Conservation (phyloP, 1,139 yeast genomes). For the Zygoascus hellenicus region DNA sequence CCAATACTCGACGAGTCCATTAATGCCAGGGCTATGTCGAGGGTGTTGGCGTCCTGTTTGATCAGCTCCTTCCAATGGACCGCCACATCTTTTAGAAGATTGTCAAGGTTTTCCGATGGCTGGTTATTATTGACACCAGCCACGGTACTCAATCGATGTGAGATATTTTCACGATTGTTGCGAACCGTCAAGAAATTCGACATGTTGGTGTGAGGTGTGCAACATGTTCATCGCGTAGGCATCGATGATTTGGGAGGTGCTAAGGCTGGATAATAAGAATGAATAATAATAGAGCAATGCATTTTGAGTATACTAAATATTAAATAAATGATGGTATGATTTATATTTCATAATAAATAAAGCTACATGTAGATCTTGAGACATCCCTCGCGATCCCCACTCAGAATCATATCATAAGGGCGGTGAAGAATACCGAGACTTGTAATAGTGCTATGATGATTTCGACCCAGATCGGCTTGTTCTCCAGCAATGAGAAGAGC, state of each 20-base stretch:
- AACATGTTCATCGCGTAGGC: too few species aligned
- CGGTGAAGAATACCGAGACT: slow-evolving; percentile 42
- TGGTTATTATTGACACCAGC: neutral
- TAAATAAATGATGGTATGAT: neutral
- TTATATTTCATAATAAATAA: neutral
- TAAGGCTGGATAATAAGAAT: too few species aligned
- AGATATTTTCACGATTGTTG: neutral
- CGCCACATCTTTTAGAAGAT: slow-evolving; percentile 19
- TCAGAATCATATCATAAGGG: slow-evolving; percentile 58
- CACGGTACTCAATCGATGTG: neutral
- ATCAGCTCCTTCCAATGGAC: slow-evolving; percentile 34
- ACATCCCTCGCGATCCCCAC: slow-evolving; percentile 59
- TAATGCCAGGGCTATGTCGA: slow-evolving; percentile 75
- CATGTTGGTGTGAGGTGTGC: neutral
- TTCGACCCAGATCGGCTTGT: slow-evolving; percentile 36
- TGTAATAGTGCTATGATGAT: slow-evolving; percentile 47
- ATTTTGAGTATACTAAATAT: neutral
- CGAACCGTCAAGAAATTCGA: slow-evolving; percentile 2
- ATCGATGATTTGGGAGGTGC: too few species aligned
- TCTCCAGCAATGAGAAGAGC: slow-evolving; percentile 35
- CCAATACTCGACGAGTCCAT: slow-evolving; percentile 88
- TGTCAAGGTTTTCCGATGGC: slow-evolving; percentile 10
- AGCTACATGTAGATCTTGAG: slow-evolving; percentile 49
- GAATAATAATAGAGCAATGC: too few species aligned
- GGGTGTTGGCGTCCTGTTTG: slow-evolving; percentile 57